phyloP scores from a whole-genome alignment of 129 eudicot species.

The Cynara cardunculus region DNA sequence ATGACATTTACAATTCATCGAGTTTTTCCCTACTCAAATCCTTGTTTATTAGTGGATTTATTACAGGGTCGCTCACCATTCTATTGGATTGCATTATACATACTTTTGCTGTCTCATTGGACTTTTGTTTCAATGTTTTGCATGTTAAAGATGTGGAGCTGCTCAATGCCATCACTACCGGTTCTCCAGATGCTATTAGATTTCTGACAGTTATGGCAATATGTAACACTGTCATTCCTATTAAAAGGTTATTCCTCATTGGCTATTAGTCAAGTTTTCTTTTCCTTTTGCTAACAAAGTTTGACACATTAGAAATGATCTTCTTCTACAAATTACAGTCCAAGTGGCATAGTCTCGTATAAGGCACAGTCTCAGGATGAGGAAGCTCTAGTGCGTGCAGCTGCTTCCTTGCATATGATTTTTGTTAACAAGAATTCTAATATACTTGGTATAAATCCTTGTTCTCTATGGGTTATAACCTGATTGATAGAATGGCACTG shows the following conservation, averaged over 20 bases:
- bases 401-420: slow-evolving; percentile 84
- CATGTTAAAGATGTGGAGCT: slow-evolving; percentile 69
- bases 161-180: slow-evolving; percentile 57
- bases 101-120: slow-evolving; percentile 5
- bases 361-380: slow-evolving; percentile 99
- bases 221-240: slow-evolving; percentile 91
- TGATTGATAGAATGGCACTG: slow-evolving; percentile 3
- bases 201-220: slow-evolving; percentile 92
- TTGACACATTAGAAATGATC: slow-evolving; percentile 3
- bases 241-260: slow-evolving; percentile 55
- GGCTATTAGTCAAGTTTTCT: neutral
- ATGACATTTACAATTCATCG: neutral
- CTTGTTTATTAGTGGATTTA: neutral
- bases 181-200: slow-evolving; percentile 63
- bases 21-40: neutral
- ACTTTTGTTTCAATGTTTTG: slow-evolving; percentile 6
- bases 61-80: neutral
- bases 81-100: neutral
- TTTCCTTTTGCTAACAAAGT: neutral
- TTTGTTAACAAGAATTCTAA: slow-evolving; percentile 59
- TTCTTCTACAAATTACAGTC: slow-evolving; percentile 38
- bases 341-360: slow-evolving; percentile 64
- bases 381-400: slow-evolving; percentile 98
- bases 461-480: neutral
- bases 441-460: slow-evolving; percentile 52